Conservation (phyloP, 306 rosid genomes). For the Cucumis hystrix region DNA sequence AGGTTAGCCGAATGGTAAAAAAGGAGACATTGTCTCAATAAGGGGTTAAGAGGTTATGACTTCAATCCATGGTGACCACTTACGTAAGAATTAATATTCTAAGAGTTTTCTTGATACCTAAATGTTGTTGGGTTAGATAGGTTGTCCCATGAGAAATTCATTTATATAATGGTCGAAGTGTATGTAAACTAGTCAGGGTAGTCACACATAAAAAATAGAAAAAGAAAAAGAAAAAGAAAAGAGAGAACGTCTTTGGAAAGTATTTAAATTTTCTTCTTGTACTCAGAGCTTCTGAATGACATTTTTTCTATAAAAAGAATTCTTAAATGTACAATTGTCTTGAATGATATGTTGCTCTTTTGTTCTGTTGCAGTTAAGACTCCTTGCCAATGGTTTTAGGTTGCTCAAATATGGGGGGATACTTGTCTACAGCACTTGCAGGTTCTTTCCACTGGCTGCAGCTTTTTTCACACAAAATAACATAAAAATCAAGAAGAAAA, state of each 20-base stretch:
- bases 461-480: neutral
- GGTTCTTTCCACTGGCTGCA: constrained; percentile 28
- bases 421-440: constrained; percentile 95
- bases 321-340: neutral
- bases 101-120: too few relatives aligned
- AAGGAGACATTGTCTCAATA: too few relatives aligned
- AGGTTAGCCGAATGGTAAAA: too few relatives aligned
- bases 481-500: neutral
- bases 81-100: too few relatives aligned
- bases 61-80: too few relatives aligned
- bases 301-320: neutral
- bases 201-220: too few relatives aligned
- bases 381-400: constrained; percentile 72
- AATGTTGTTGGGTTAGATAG: too few relatives aligned
- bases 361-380: constrained; percentile 50
- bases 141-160: too few relatives aligned
- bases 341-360: neutral
- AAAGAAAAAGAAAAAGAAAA: too few relatives aligned
- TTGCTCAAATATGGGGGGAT: constrained; percentile 66
- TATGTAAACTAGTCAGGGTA: too few relatives aligned
- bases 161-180: too few relatives aligned
- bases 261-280: neutral
- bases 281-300: neutral
- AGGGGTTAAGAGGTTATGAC: too few relatives aligned
- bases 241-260: neutral